A percentile compares a stretch with the other conserved stretches of the same genome.
phyloP scores from a whole-genome alignment of 148 eudicot genomes.

The Simmondsia chinensis region DNA sequence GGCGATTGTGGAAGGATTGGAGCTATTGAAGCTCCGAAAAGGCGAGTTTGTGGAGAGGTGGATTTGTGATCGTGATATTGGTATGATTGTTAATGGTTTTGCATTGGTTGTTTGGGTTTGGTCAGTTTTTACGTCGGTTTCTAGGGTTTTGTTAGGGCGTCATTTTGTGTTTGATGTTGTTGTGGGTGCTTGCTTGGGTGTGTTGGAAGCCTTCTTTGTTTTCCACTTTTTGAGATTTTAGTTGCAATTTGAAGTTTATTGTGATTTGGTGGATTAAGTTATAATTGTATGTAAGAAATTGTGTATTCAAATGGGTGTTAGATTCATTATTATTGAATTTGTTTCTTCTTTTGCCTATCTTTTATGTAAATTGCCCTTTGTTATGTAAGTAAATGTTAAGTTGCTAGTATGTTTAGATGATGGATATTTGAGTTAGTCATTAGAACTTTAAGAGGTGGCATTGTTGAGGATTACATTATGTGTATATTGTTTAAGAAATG shows the following conservation, averaged over 20 bases:
- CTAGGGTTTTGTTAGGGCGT: conserved; percentile 74
- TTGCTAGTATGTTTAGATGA: no score
- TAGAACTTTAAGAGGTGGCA: no score
- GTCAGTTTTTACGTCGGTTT: conserved; percentile 47
- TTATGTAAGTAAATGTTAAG: no score
- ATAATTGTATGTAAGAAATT: not conserved
- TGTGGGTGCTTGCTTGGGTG: conserved; percentile 63
- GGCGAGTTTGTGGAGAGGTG: conserved; percentile 22
- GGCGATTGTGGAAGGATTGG: conserved; percentile 15
- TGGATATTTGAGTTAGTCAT: no score
- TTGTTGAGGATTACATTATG: no score
- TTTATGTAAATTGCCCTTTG: no score
- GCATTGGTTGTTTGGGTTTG: conserved; percentile 24
- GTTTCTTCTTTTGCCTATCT: no score
- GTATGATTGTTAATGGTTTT: conserved; percentile 14
- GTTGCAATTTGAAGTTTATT: not conserved
- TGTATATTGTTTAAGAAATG: no score
- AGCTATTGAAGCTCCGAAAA: conserved; percentile 17
- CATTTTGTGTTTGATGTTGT: conserved; percentile 69
- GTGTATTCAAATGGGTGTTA: not conserved
- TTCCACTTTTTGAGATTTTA: conserved; percentile 26
- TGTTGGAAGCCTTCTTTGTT: conserved; percentile 44
- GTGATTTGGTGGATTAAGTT: not conserved
- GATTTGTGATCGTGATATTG: conserved; percentile 16
- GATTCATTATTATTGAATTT: no score